Base-by-base conservation (phyloP, 2,329 filamentous ascomycete species). In the Xylariales sp. region DNA sequence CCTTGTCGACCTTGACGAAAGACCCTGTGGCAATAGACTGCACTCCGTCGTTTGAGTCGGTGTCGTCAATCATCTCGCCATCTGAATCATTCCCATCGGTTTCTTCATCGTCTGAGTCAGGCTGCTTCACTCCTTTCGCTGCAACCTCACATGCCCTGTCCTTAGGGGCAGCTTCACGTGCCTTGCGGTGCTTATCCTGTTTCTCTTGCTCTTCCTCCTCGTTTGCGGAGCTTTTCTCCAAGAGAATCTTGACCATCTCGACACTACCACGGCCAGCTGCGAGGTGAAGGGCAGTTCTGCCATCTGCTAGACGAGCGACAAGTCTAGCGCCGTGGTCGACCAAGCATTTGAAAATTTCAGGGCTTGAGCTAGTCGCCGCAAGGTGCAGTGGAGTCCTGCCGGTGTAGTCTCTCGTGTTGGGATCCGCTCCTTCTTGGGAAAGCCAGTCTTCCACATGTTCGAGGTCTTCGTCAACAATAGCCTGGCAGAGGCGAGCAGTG, bases 341-440 rank as follows among this genome's bases (percentile, higher is more conserved):
- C 2, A 95, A 71, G 35, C 69, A 74, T 46, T 84, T 73, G 1
- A 93, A 84, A 44, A 94, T 71, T 28, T 85, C 79, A 0, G 79
- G 73, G 0, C 79, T 83, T 0, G 84, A 88, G 34, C 70, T 74
- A 57, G 80, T 80, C 28, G 78, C 76, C 1, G 88, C 88, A 10
- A 95, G 69, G 43, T 94, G 88, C 6, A 94, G 70, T 7, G 88
- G 87, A 1, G 86, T 83, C 27, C 88, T 73, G 11, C 88, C 88
- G 21, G 82, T 89, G 55, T 87, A 84, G 53, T 93, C 88, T 22
- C 88, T 75, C 44, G 75, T 70, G 56, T 93, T 86, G 0, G 83
- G 75, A 57, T 91, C 81, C 3, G 80, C 74, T 2, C 69, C 81
- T 44, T 88, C 80, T 52, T 85, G 78, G 4, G 69, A 64, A 18